Percentiles rank a stretch among this genome's conserved stretches.
These are phyloP conservation scores for Coniferiporia weirii DNA, from an alignment of 1,284 basidiomycete species.

Conservation along the genomic window DNA sequence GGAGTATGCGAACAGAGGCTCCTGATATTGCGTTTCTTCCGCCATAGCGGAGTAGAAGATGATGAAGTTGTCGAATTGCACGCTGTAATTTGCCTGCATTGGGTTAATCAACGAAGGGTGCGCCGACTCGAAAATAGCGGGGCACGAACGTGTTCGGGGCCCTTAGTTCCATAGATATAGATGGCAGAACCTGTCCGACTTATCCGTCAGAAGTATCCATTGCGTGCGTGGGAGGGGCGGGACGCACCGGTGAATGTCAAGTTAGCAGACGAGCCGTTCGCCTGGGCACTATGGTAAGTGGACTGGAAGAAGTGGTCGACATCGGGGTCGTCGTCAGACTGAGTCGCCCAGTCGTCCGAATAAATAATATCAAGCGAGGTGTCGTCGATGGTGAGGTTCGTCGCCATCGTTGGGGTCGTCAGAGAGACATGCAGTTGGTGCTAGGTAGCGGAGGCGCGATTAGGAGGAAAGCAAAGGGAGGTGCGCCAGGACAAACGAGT, in stretches of 20 bases:
- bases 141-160: slow-evolving; percentile 27
- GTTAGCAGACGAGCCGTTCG: slow-evolving; percentile 23
- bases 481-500: not conserved
- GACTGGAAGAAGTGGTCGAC: slow-evolving; percentile 24
- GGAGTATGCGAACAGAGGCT: slow-evolving; percentile 23
- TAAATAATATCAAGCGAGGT: slow-evolving; percentile 25
- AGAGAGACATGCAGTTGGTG: slow-evolving; percentile 11
- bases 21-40: slow-evolving; percentile 22
- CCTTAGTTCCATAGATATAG: slow-evolving; percentile 27
- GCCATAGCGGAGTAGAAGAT: slow-evolving; percentile 22
- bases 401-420: slow-evolving; percentile 19
- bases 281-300: slow-evolving; percentile 28
- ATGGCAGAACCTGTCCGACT: slow-evolving; percentile 22
- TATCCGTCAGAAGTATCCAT: not conserved
- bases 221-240: not conserved
- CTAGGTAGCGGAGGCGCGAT: not conserved
- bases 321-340: slow-evolving; percentile 21
- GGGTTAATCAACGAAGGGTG: not conserved
- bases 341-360: slow-evolving; percentile 24
- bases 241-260: slow-evolving; percentile 21
- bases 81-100: slow-evolving; percentile 23
- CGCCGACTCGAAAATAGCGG: not conserved
- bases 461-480: slow-evolving; percentile 1
- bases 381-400: slow-evolving; percentile 31
- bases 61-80: slow-evolving; percentile 25